Evolutionary conservation across 176 grass and related monocot species (phyloP), one percentile per base, ranked within the genome.

Genomic region (Rhynchospora tenuis): DNA sequence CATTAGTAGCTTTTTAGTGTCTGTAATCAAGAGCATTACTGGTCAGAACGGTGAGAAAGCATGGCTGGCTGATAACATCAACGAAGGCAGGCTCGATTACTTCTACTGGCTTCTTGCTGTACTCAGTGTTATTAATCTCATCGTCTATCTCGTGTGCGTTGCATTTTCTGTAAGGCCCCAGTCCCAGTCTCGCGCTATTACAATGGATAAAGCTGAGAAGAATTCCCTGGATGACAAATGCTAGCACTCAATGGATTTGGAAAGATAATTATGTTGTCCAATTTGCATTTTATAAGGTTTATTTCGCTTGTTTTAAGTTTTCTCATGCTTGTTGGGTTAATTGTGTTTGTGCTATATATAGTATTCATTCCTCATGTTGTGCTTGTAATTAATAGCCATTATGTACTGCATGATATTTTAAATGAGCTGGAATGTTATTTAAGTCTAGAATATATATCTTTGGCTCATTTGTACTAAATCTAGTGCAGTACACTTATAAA

Each of bases 51-150:
- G 60, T 9, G 84, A 42, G 26, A 76, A 84, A 63, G 80, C 84
- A 48, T 97, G 93, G 93, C 83, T 97, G 23, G 91, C 81, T 4
- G 84, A 97, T 79, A 88, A 85, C 77, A 89, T 97, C 80, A 86
- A 97, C 56, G n/a, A 85, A 59, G 92, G 93, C 66, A 90, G 89
- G 68, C 83, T 94, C 11, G 90, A 94, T 81, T 92, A 87, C 77
- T 94, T 94, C 84, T 94, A 94, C 38, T 82, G 93, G 15, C 77
- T 94, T 57, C 88, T 94, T 55, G 90, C 90, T 42, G 83, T 63
- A 3, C 81, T 94, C 14, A 55, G 93, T 85, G 59, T 33, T 4
- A 22, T 94, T 31, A 94, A 94, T 59, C 86, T 94, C 56, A 75
- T 54, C 7, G 85, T 69, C 2, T 97, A 89, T 81, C 76, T 91